Evolutionary conservation across 345 rosid species (phyloP), one percentile per base, ranked within the genome.

Genomic region (Hibiscus tridactylites): DNA sequence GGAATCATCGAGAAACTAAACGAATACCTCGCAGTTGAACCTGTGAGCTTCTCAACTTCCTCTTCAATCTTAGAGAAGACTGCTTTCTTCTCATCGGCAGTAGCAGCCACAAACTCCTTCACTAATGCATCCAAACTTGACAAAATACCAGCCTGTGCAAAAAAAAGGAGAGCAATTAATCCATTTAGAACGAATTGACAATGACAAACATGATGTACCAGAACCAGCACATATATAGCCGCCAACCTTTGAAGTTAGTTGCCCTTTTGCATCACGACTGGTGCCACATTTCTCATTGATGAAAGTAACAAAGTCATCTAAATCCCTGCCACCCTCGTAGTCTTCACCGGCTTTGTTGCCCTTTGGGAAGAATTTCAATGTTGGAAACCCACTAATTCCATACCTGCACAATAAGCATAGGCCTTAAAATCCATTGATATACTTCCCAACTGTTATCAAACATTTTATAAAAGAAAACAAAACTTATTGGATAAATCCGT

Each of bases 361-460:
- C 79, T 86, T 92, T 9, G 99, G 94, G 72, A 91, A 95, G 82
- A 92, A 95, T 72, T 92, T 95, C 75, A 95, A 65, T 37, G 99
- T 92, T 68, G 99, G 99, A 86, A n/a, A 95, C 54, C 99, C 99
- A 73, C 93, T 92, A 33, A 92, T 88, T 78, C 91, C 99, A 66
- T 80, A 92, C 85, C 99, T 95, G 85, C 63, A 75, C 6, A 29
- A 11, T 68, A 2, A 35, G 54, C 72, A 57, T 1, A 21, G 10
- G 37, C 16, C 33, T 58, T 47, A 63, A 59, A 10, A 37, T 65
- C 37, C 2, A 74, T 52, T 28, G 56, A 64, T 53, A 29, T 24
- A 31, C 1, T 5, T 35, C 46, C 10, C 47, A 46, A 24, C 60
- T 31, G 5, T 39, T 37, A 21, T 57, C 59, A 58, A 44, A 17